phyloP scores from a whole-genome alignment of 306 rosid genomes.

The Crotalaria pallida region DNA sequence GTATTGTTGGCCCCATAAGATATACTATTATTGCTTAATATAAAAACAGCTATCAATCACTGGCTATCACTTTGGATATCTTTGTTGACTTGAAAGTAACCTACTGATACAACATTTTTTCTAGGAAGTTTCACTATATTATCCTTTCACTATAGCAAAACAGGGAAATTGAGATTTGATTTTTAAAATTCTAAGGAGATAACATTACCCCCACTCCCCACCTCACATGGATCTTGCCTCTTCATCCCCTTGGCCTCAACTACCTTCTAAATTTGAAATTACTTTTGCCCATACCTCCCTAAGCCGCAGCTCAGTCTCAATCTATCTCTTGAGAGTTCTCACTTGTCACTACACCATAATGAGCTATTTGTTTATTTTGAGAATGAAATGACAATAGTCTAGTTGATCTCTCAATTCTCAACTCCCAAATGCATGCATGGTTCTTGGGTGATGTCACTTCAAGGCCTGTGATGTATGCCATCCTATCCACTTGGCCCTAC shows the following conservation, averaged over 20 bases:
- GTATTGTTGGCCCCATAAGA: constrained; percentile 8
- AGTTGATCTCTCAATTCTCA: neutral
- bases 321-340: neutral
- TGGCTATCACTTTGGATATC: constrained; percentile 33
- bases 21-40: constrained; percentile 16
- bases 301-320: neutral
- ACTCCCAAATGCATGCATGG: constrained; percentile 40
- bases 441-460: constrained; percentile 18
- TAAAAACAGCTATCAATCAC: constrained; percentile 44
- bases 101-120: neutral
- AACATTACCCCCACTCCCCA: constrained; percentile 15
- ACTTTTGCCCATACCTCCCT: constrained; percentile 37
- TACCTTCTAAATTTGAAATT: constrained; percentile 29
- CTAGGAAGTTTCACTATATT: constrained; percentile 39
- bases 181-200: constrained; percentile 7
- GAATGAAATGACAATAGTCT: neutral
- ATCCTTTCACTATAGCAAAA: constrained; percentile 10
- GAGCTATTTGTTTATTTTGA: constrained; percentile 10
- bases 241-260: constrained; percentile 44
- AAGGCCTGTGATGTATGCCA: neutral
- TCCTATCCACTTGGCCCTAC: constrained; percentile 27
- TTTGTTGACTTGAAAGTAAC: constrained; percentile 26
- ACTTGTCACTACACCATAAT: neutral
- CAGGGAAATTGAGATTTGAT: constrained; percentile 34
- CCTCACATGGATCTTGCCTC: constrained; percentile 73